Conservation (phyloP, 169 alveolate genomes). For the Plasmodium coatneyi region DNA sequence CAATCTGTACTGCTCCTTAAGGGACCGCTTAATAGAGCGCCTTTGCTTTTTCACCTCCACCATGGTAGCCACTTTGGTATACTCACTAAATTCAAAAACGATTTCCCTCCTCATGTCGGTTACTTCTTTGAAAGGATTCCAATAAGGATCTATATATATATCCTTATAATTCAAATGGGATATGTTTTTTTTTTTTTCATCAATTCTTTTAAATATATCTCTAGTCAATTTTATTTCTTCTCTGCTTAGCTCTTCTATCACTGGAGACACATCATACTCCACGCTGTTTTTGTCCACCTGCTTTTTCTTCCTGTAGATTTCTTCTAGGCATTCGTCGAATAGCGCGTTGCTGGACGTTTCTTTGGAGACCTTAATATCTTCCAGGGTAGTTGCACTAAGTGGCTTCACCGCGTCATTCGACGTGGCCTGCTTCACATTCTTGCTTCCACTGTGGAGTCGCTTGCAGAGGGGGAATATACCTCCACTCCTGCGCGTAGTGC, state of each 20-base stretch:
- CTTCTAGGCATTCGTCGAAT: slow-evolving; percentile 51
- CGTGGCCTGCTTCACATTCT: neutral
- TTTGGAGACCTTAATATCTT: slow-evolving; percentile 39
- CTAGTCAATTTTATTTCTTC: slow-evolving; percentile 79
- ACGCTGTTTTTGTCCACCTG: slow-evolving; percentile 42
- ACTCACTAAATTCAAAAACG: slow-evolving; percentile 85
- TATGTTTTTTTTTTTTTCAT: slow-evolving; percentile 63
- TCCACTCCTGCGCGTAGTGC: neutral
- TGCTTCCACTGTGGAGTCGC: neutral
- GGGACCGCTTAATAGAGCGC: slow-evolving; percentile 71
- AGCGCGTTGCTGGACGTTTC: slow-evolving; percentile 40
- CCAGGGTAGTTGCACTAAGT: neutral
- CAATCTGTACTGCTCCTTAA: slow-evolving; percentile 71
- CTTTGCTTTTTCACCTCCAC: slow-evolving; percentile 79
- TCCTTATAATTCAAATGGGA: slow-evolving; percentile 72
- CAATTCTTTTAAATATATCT: slow-evolving; percentile 79
- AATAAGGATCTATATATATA: slow-evolving; percentile 84
- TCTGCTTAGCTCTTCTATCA: slow-evolving; percentile 76
- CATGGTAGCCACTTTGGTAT: slow-evolving; percentile 78
- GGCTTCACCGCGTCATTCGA: neutral
- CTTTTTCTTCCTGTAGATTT: slow-evolving; percentile 39
- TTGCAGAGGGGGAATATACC: neutral
- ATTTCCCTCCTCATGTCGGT: slow-evolving; percentile 82
- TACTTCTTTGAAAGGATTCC: slow-evolving; percentile 87
- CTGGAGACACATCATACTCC: slow-evolving; percentile 78